Evolutionary conservation across 306 rosid species (phyloP), one percentile per base, ranked within the genome.

Genomic region (Trichosanthes truncata): DNA sequence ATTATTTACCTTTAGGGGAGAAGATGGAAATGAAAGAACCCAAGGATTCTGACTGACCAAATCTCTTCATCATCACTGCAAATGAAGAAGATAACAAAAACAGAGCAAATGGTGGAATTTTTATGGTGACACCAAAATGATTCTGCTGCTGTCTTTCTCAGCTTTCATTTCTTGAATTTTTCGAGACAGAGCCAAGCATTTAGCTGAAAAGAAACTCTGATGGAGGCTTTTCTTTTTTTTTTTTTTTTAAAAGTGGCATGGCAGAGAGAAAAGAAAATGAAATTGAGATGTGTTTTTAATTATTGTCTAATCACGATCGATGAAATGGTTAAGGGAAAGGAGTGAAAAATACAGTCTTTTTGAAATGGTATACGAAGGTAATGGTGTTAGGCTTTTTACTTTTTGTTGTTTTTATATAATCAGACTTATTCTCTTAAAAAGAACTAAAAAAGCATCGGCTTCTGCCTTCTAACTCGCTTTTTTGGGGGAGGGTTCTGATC

Each of bases 1-100:
- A 31, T 63, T 49, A 26, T 53, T 81, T 88, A 91, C 93, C 97
- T 83, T 87, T 84, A 48, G 86, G 78, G 52, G 83, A 85, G 85
- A 77, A 84, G 55, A 68, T 81, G 81, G 96, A 71, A 84, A 87
- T 62, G 74, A 84, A 66, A 49, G 85, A 75, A 79, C 81, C 78
- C 76, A 76, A 48, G 67, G 89, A 80, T 23, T 87, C 84, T 62
- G 91, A 81, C 81, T 79, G 79, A 18, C 79, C 62, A 83, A 85
- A 67, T 77, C 88, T 87, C 91, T 88, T 85, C 92, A 91, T 91
- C 8, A 11, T 38, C 49, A 59, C 74, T 61, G 57, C 51, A 69
- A 81, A 71, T 60, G 14, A 52, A 33, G 31, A 38, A 45, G 74
- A 55, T 20, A 25, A 20, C 4, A 31, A 45, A n/a, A 31, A 25